Base-by-base conservation (phyloP, 352 stramenopile genomes). In the Phytophthora chlamydospora region DNA sequence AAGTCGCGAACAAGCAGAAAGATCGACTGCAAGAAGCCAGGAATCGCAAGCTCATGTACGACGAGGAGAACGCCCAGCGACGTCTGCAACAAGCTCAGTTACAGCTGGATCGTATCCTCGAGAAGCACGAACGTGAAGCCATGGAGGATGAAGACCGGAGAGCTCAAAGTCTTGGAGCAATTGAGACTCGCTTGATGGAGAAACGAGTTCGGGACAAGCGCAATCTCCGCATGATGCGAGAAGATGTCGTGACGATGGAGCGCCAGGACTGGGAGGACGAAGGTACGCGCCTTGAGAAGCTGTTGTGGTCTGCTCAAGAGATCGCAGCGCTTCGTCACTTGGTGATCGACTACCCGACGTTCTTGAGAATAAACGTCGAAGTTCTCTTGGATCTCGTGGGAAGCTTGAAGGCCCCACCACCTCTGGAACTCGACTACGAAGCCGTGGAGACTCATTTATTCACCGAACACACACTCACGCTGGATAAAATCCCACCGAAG, bases 401-500 rank as follows among this genome's bases (percentile, higher is more conserved):
- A n/a, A 52, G 27, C 3, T 29, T 64, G 9, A 46, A 62, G 0
- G 40, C 35, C 0, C 52, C 48, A 10, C 74, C 78, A 39, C 80
- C 78, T 8, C 71, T 88, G 41, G 66, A 84, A 14, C 61, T 90
- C 6, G 76, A 90, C 42, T 85, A 80, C n/a, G 76, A 85, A 45
- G 65, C 69, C 13, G 75, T 88, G 1, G 50, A 42, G n/a, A 17
- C 46, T 13, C 54, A 86, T 56, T 59, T 67, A 7, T 17, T 27
- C 21, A 50, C 43, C 0, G 80, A 90, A 52, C 27, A 61, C 8
- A 62, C 40, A 2, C 36, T 90, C 24, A 45, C 55, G 6, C 42
- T 76, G 17, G 68, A 83, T 0, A 62, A 65, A 6, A 64, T 88
- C 0, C 76, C 72, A 4, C 53, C 31, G 2, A 83, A 76, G 46